These are phyloP conservation scores for Bassia scoparia DNA, from an alignment of 148 eudicot species.

Conservation along the genomic window DNA sequence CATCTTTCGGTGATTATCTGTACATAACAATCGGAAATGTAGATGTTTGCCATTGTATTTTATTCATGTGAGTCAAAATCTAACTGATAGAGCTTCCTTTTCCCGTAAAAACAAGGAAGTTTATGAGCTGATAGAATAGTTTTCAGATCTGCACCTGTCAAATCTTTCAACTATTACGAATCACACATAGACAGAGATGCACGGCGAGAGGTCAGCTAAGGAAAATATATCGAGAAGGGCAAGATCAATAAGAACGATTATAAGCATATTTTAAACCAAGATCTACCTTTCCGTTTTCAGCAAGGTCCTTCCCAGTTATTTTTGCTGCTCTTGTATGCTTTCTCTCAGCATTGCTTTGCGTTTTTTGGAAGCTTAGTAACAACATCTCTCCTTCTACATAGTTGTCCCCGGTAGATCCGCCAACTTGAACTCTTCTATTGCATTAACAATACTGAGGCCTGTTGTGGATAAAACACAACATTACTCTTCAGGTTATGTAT, in stretches of 20 bases:
- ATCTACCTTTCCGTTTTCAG: constrained; percentile 76
- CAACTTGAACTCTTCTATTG: too few species aligned
- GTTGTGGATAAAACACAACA: too few species aligned
- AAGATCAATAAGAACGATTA: neutral
- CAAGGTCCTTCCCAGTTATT: constrained; percentile 91
- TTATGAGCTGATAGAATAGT: constrained; percentile 60
- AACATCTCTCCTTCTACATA: too few species aligned
- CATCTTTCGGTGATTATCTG: constrained; percentile 4
- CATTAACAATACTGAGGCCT: too few species aligned
- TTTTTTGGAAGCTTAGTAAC: too few species aligned
- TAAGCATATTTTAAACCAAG: neutral
- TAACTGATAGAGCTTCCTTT: constrained; percentile 72
- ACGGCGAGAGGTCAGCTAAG: neutral
- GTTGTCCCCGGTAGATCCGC: too few species aligned
- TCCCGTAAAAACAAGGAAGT: constrained; percentile 69
- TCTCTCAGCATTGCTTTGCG: too few species aligned
- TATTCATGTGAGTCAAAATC: constrained; percentile 80
- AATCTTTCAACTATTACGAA: constrained; percentile 67
- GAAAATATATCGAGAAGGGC: neutral
- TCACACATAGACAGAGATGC: neutral
- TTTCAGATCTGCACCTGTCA: constrained; percentile 72
- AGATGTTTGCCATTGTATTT: constrained; percentile 29
- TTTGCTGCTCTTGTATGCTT: too few species aligned
- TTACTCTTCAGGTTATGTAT: too few species aligned
- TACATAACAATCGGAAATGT: neutral